These are phyloP conservation scores for Ganoderma lucidum DNA, from an alignment of 1,284 basidiomycete species.

Conservation along the genomic window DNA sequence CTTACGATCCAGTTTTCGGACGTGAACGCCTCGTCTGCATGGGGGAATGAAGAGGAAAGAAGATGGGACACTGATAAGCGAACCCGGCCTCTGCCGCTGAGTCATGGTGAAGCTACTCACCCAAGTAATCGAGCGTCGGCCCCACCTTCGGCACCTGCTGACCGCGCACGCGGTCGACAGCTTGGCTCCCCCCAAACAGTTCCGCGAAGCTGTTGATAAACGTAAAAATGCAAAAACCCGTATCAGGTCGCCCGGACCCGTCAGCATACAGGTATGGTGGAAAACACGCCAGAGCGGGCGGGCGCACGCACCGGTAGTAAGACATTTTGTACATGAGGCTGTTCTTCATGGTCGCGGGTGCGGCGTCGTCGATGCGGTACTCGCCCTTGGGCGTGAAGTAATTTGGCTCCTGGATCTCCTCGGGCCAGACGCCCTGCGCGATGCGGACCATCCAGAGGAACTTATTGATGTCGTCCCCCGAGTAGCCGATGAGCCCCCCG, in stretches of 20 bases:
- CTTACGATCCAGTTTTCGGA: conserved; percentile 98
- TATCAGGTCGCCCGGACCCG: not conserved
- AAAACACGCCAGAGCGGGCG: conserved; percentile 12
- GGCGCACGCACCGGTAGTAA: conserved; percentile 79
- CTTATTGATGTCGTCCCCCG: conserved; percentile 99
- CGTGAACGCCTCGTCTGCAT: conserved; percentile 91
- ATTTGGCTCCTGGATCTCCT: conserved; percentile 94
- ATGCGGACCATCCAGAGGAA: conserved; percentile 99
- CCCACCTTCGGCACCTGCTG: conserved; percentile 80
- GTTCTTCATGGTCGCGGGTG: conserved; percentile 92
- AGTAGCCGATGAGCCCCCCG: conserved; percentile 96
- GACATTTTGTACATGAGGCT: conserved; percentile 99
- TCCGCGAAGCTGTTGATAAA: conserved; percentile 74
- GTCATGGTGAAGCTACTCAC: conserved; percentile 46
- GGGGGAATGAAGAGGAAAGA: not conserved
- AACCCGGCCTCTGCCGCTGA: conserved; percentile 8
- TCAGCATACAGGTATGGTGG: conserved; percentile 21
- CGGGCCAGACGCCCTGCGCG: conserved; percentile 98
- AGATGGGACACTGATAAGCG: conserved; percentile 25
- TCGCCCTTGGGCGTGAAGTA: conserved; percentile 97
- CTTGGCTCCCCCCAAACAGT: conserved; percentile 81
- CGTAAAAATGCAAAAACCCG: not conserved
- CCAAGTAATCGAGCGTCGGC: conserved; percentile 88
- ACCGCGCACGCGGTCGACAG: conserved; percentile 84
- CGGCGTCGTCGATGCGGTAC: conserved; percentile 91